These are phyloP conservation scores for Diophrys appendiculata DNA, from an alignment of 73 alveolate species.

Conservation along the genomic window DNA sequence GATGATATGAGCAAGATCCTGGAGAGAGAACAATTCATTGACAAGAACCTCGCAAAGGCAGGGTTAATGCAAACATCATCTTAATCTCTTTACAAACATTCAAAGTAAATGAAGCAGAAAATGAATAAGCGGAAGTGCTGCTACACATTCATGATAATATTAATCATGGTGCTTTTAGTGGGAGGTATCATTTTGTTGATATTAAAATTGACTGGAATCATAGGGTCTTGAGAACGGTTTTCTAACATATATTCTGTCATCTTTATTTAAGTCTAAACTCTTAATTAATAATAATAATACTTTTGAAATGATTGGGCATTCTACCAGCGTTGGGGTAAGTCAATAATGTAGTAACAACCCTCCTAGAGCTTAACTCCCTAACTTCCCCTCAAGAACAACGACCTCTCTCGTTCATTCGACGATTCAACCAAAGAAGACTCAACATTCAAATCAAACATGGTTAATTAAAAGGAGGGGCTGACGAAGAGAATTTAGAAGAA, in stretches of 20 bases:
- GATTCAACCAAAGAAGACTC: background rate
- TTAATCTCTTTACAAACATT: too few relatives aligned
- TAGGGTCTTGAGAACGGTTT: too few relatives aligned
- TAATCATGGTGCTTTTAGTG: too few relatives aligned
- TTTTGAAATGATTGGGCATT: background rate
- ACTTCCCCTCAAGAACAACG: background rate
- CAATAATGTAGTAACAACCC: background rate
- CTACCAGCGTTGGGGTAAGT: background rate
- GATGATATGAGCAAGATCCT: background rate
- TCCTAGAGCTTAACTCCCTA: constrained; percentile 1
- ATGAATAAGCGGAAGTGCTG: too few relatives aligned
- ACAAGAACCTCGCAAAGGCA: background rate
- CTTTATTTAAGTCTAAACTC: too few relatives aligned
- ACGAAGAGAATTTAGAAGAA: background rate
- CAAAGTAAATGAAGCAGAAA: too few relatives aligned
- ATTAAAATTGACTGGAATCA: too few relatives aligned
- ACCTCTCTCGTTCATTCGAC: background rate
- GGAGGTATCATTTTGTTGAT: too few relatives aligned
- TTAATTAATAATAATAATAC: background rate
- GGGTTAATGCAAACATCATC: too few relatives aligned
- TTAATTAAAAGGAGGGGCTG: background rate
- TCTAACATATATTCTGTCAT: too few relatives aligned
- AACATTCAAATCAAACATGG: background rate
- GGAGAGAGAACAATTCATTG: background rate
- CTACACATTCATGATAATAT: too few relatives aligned